These are phyloP conservation scores for Amauroascus niger DNA, from an alignment of 2,329 filamentous ascomycete species.

Conservation along the genomic window DNA sequence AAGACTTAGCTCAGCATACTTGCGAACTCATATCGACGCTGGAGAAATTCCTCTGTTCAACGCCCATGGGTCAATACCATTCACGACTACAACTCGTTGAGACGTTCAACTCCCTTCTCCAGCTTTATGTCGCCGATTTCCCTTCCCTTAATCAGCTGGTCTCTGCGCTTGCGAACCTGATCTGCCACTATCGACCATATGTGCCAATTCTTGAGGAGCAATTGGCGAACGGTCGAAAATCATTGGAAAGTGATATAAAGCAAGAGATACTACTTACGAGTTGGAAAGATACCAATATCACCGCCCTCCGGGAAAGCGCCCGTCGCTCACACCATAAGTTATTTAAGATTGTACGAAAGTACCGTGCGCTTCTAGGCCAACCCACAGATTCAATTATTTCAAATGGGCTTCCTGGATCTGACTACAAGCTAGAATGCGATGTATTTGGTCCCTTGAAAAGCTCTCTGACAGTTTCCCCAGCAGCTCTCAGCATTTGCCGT, in stretches of 20 bases:
- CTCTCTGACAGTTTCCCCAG: conserved; percentile 20
- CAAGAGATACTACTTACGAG: conserved; percentile 87
- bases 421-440: conserved; percentile 19
- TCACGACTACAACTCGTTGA: conserved; percentile 61
- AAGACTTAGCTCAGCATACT: conserved; percentile 54
- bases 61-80: conserved; percentile 71
- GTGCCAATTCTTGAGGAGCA: conserved; percentile 54
- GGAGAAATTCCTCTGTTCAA: conserved; percentile 66
- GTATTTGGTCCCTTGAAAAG: not conserved
- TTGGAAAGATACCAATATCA: conserved; percentile 97
- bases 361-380: conserved; percentile 66
- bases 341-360: conserved; percentile 84
- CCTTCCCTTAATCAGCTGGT: conserved; percentile 50
- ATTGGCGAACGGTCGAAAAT: conserved; percentile 56
- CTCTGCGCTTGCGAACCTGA: conserved; percentile 63
- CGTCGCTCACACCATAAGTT: conserved; percentile 84
- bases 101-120: conserved; percentile 54
- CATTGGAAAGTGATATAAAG: conserved; percentile 84
- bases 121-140: conserved; percentile 51
- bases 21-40: conserved; percentile 64
- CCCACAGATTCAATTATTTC: conserved; percentile 55
- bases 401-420: conserved; percentile 27
- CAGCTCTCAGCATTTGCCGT: conserved; percentile 28
- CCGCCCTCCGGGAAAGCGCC: conserved; percentile 77
- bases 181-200: conserved; percentile 64